Evolutionary conservation across 352 stramenopile species (phyloP), one percentile per base, ranked within the genome.

Genomic region (Pythium aristosporum): DNA sequence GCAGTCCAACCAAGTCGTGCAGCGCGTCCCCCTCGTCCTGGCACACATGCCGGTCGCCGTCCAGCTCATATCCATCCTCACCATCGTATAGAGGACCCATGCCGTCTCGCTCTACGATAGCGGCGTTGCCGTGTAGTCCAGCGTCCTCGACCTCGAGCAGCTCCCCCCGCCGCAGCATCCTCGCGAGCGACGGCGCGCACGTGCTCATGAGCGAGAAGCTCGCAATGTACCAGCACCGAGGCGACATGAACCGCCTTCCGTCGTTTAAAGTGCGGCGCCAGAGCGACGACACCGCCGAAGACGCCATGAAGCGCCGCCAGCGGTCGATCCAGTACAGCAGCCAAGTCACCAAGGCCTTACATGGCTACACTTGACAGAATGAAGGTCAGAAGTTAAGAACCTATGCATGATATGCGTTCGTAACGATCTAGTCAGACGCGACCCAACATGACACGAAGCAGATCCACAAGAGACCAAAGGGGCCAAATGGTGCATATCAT

Each of bases 401-500:
- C 2, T 25, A 0, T 13, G 4, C 37, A 1, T 28, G 23, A 6
- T 39, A 36, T 0, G 16, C 0, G 47, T 56, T 63, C 18, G 20
- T 63, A 63, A 55, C 47, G 37, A 46, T 30, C 23, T 42, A 42
- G 10, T 42, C 37, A 42, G 37, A 42, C 4, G 10, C 37, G 10
- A 18, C 37, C 2, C 37, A 42, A 16, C 23, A 16, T 61, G 54
- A 48, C 54, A 61, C 54, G 54, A 52, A 61, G 57, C 57, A 30
- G 30, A 34, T 53, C 46, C 37, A 42, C 2, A 12, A 42, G 15
- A 10, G 8, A 42, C 8, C 30, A 44, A 42, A 21, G 9, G 43
- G 15, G 23, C 2, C 69, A 10, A 34, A 94, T 94, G 86, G 86
- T 95, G 69, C 86, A 93, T 72, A 95, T 95, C 53, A 89, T 95